Conservation (phyloP, 441 rosid species). For the Omphalea diandra region DNA sequence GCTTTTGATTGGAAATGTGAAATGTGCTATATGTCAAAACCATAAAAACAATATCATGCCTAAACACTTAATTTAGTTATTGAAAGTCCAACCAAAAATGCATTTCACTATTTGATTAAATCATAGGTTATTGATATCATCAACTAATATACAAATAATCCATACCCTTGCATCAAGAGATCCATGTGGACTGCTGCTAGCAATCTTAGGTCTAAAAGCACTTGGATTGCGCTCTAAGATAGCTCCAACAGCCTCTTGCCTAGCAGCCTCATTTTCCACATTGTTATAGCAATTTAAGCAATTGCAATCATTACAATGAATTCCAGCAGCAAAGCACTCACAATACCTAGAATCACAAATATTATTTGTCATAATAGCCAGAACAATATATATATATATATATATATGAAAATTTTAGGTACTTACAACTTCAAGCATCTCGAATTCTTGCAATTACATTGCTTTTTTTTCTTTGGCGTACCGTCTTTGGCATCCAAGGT, state of each 20-base stretch:
- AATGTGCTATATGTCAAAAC: not conserved
- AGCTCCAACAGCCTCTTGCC: slow-evolving; percentile 72
- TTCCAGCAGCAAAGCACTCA: slow-evolving; percentile 92
- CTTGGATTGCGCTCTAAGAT: slow-evolving; percentile 78
- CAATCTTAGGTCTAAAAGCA: slow-evolving; percentile 92
- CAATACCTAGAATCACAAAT: slow-evolving; percentile 60
- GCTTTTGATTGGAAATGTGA: not conserved
- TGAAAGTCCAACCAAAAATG: not conserved
- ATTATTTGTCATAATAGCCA: not conserved
- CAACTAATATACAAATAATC: not conserved
- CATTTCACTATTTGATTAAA: not conserved
- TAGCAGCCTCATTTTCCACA: slow-evolving; percentile 65
- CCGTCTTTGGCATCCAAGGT: slow-evolving; percentile 43
- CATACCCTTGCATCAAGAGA: slow-evolving; percentile 56
- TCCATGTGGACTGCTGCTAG: slow-evolving; percentile 81
- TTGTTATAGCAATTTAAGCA: slow-evolving; percentile 78
- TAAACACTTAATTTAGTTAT: not conserved
- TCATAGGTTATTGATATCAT: not conserved
- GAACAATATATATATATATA: too few relatives aligned
- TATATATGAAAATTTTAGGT: too few relatives aligned
- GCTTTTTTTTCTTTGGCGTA: slow-evolving; percentile 56
- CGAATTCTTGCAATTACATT: slow-evolving; percentile 64
- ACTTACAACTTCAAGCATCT: slow-evolving; percentile 77
- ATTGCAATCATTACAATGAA: slow-evolving; percentile 86
- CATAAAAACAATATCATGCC: not conserved